Base-by-base conservation (phyloP, 805 yeast species). In the Yarrowia sp. region DNA sequence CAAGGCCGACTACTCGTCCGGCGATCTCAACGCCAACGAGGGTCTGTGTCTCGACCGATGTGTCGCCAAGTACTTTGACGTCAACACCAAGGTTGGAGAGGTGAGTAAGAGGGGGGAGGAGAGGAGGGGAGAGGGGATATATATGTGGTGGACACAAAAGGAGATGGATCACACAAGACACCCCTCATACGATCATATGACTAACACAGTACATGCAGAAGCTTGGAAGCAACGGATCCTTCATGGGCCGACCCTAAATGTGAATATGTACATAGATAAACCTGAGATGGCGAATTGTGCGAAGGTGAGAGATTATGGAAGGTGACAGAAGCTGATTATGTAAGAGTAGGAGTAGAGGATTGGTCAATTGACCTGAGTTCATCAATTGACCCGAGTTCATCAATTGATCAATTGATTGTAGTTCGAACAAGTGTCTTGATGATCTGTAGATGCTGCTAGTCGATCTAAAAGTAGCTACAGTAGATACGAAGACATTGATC, bases 81-180 rank as follows among this genome's bases (percentile, higher is more conserved):
- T 96, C 72, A 93, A 93, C 77, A 95, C 92, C 71, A 90, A 91
- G 80, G 97, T 93, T 70, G 97, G 97, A 74, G 98, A 93, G 80
- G 75, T 73, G 58, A 70, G 75, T 73, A 33, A 40, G 34, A 12
- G 36, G 2, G 40, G 7, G 3, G 9, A n/a, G n/a, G n/a, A n/a
- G n/a, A n/a, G n/a, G n/a, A n/a, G n/a, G n/a, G n/a, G n/a, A n/a
- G n/a, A n/a, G n/a, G n/a, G n/a, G n/a, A n/a, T n/a, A n/a, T n/a
- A n/a, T n/a, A n/a, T n/a, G n/a, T n/a, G n/a, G n/a, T n/a, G n/a
- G n/a, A n/a, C n/a, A n/a, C n/a, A n/a, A n/a, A n/a, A n/a, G n/a
- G n/a, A n/a, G n/a, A n/a, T n/a, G n/a, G n/a, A n/a, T n/a, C n/a
- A n/a, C n/a, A n/a, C n/a, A n/a, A n/a, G n/a, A n/a, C n/a, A n/a